Percentiles rank a stretch among this genome's conserved stretches.
phyloP scores from a whole-genome alignment of 2,329 filamentous ascomycete species.

The Colletotrichum sp. region DNA sequence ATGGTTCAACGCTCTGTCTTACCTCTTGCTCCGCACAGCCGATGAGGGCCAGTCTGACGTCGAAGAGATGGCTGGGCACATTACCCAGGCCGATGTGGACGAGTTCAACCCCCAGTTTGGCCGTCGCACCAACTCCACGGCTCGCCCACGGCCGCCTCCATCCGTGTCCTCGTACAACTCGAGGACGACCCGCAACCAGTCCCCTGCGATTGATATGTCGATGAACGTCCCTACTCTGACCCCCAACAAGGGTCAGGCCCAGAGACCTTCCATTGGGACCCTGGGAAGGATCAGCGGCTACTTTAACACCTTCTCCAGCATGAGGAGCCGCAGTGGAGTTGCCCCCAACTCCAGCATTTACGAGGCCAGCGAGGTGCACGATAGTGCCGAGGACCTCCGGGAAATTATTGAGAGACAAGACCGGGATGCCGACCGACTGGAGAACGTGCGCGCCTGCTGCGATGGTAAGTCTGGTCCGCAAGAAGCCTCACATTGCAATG shows the following conservation, averaged over 20 bases:
- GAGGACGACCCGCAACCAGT: constrained; percentile 69
- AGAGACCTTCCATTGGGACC: constrained; percentile 47
- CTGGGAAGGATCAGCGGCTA: constrained; percentile 66
- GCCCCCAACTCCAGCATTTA: constrained; percentile 56
- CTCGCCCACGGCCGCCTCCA: constrained; percentile 57
- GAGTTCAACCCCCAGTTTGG: constrained; percentile 81
- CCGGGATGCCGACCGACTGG: constrained; percentile 77
- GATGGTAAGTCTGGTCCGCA: constrained; percentile 73
- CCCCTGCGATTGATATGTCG: constrained; percentile 56
- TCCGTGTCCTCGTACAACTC: constrained; percentile 86
- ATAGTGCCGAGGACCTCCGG: constrained; percentile 83
- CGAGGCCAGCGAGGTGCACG: constrained; percentile 67
- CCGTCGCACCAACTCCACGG: constrained; percentile 31
- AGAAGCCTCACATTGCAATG: neutral
- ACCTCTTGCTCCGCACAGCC: constrained; percentile 81
- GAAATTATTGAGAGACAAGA: constrained; percentile 81
- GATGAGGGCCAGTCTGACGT: constrained; percentile 66
- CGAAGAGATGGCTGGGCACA: constrained; percentile 61
- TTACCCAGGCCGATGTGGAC: constrained; percentile 67
- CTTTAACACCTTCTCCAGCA: constrained; percentile 61
- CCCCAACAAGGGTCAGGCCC: constrained; percentile 48
- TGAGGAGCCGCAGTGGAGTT: constrained; percentile 56
- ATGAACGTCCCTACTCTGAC: constrained; percentile 63
- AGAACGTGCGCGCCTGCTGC: constrained; percentile 97
- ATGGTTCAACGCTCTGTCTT: constrained; percentile 97